Base-by-base conservation (phyloP, 768 basidiomycete species). In the Ramaria sp. region DNA sequence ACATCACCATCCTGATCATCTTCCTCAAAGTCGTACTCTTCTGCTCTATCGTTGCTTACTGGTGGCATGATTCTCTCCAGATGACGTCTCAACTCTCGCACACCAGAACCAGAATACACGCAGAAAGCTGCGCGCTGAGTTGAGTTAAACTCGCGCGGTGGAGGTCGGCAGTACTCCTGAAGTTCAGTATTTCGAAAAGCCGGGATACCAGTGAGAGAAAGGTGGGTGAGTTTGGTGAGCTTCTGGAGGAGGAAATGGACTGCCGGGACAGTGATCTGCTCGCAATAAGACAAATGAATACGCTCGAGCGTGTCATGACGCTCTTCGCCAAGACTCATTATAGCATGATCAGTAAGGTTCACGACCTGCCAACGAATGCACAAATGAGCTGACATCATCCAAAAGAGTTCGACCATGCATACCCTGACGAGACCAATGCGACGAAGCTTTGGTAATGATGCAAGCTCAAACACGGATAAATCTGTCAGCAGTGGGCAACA, bases 281-380 rank as follows among this genome's bases (percentile, higher is more conserved):
- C 91, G 67, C 96, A 99, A 65, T 98, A 97, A 2, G 92, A 96
- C 48, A 99, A 73, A 69, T 99, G 96, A 20, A 99, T 91, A 38
- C 96, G 85, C 66, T 99, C 96, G 22, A 98, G 76, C 8, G 90
- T 85, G 27, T 81, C 79, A 62, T 89, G 82, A 15, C 91, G 80
- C 41, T 54, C 52, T 58, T 91, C 87, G 8, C 82, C 89, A 9
- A 99, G 78, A 1, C 93, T 77, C 64, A 87, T 88, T 30, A 98
- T 83, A 1, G 91, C 91, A 61, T 95, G 83, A 64, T 99, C 96
- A 10, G 96, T 99, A 54, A 99, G 72, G 61, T 93, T 90, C 65
- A 73, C 81, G 48, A 97, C 93, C 52, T 54, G 30, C 16, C 12
- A 52, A 44, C 3, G 30, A 43, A 30, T 24, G 42, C 3, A n/a